A percentile compares a stretch with the other conserved stretches of the same genome.
phyloP scores from a whole-genome alignment of 1,139 yeast species.

The Diutina catenulata region DNA sequence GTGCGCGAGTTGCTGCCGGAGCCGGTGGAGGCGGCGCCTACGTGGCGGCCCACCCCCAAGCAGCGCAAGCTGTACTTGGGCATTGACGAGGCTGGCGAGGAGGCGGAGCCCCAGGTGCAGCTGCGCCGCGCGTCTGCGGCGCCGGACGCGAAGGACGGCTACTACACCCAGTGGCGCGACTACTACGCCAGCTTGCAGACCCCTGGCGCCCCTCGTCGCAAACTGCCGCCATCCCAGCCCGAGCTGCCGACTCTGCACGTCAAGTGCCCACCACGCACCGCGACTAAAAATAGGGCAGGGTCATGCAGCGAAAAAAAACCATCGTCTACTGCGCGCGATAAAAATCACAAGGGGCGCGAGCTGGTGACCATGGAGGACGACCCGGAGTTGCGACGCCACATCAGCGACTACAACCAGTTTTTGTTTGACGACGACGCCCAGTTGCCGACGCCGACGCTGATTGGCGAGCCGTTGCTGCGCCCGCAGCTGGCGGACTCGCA shows the following conservation, averaged over 20 bases:
- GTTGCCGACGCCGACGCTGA: not conserved
- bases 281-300: conserved; percentile 10
- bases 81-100: not conserved
- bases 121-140: conserved; percentile 7
- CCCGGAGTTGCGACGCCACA: conserved; percentile 9
- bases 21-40: not conserved
- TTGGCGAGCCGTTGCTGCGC: not conserved
- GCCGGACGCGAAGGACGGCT: conserved; percentile 8
- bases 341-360: conserved; percentile 10
- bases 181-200: conserved; percentile 8
- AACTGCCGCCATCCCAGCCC: too few species aligned
- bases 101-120: not conserved
- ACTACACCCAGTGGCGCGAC: conserved; percentile 11
- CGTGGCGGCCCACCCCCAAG: conserved; percentile 1
- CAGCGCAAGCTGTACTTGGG: conserved; percentile 4
- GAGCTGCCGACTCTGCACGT: not conserved
- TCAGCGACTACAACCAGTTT: conserved; percentile 24
- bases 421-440: conserved; percentile 18
- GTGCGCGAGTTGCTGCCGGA: not conserved
- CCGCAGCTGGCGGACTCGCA: not conserved
- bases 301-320: conserved; percentile 7
- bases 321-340: conserved; percentile 9
- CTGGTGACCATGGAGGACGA: not conserved
- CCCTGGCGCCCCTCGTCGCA: not conserved
- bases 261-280: conserved; percentile 6